Evolutionary conservation across 495 filamentous ascomycete genomes (phyloP).

Genomic region (Hypoxylon crocopeplum): DNA sequence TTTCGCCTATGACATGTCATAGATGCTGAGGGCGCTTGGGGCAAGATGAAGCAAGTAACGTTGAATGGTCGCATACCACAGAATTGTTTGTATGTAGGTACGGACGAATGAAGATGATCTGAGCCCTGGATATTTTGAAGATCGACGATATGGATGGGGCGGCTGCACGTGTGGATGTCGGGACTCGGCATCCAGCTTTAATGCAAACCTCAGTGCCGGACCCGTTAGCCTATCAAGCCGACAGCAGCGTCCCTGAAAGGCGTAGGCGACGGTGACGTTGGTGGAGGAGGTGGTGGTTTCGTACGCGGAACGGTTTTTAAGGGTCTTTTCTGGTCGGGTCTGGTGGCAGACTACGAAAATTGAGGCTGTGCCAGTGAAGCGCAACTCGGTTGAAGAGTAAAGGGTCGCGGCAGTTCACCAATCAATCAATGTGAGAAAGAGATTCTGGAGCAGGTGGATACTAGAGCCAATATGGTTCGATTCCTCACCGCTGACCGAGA

Average conservation of each 20-base stretch:
- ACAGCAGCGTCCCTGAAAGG: not conserved
- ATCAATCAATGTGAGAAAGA: constrained; percentile 30
- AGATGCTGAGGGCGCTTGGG: no score
- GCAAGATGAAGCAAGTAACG: constrained; percentile 10
- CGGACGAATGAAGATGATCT: constrained; percentile 23
- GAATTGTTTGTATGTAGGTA: not conserved
- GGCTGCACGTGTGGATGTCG: constrained; percentile 23
- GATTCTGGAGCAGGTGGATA: constrained; percentile 28
- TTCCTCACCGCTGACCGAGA: constrained; percentile 39
- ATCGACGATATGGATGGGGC: constrained; percentile 25
- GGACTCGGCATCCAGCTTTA: constrained; percentile 31
- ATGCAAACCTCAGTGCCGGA: constrained; percentile 32
- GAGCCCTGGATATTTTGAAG: constrained; percentile 27
- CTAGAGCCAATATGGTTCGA: constrained; percentile 33
- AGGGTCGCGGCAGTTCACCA: constrained; percentile 24
- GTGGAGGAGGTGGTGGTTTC: not conserved
- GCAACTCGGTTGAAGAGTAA: no score
- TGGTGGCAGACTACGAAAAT: constrained; percentile 6
- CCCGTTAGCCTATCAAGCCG: constrained; percentile 15
- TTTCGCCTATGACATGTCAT: no score
- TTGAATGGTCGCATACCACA: not conserved
- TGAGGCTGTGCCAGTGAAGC: constrained; percentile 27
- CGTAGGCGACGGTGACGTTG: not conserved
- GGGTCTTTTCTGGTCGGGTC: no score
- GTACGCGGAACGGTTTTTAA: constrained; percentile 13